Conservation (phyloP, 2,329 filamentous ascomycete species). For the Capronia coronata region DNA sequence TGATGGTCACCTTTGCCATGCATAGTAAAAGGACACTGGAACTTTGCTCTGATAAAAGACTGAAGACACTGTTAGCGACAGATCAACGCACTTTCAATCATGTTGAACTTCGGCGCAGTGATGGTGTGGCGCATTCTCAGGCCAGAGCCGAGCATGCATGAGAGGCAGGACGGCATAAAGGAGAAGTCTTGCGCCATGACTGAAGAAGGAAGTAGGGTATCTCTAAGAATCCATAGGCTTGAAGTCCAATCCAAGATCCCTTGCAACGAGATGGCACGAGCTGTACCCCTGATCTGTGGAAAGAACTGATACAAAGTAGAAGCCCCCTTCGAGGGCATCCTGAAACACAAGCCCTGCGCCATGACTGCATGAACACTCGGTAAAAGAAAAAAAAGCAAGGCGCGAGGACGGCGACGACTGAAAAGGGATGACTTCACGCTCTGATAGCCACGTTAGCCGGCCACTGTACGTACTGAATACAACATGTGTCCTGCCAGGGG, state of each 20-base stretch:
- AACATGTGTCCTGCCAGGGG: too few relatives aligned
- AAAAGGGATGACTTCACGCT: background rate
- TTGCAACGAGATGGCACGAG: slow-evolving; percentile 2
- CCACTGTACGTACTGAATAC: too few relatives aligned
- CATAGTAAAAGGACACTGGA: background rate
- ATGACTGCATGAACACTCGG: slow-evolving; percentile 4
- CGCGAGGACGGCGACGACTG: background rate
- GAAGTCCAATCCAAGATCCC: background rate
- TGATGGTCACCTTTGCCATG: background rate
- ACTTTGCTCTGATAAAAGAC: background rate
- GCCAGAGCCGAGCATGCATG: too few relatives aligned
- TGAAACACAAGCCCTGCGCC: slow-evolving; percentile 8
- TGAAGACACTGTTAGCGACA: background rate
- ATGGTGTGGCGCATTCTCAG: too few relatives aligned
- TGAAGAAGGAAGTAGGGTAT: background rate
- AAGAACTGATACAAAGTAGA: slow-evolving; percentile 3
- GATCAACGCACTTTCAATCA: background rate
- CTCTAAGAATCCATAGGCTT: background rate
- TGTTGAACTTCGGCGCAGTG: too few relatives aligned
- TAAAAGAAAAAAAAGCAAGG: background rate
- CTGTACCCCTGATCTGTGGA: background rate
- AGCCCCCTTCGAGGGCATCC: background rate
- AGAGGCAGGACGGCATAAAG: too few relatives aligned
- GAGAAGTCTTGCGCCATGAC: background rate
- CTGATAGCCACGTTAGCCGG: too few relatives aligned